phyloP scores from a whole-genome alignment of 495 filamentous ascomycete species.

The Usnea hakonensis region DNA sequence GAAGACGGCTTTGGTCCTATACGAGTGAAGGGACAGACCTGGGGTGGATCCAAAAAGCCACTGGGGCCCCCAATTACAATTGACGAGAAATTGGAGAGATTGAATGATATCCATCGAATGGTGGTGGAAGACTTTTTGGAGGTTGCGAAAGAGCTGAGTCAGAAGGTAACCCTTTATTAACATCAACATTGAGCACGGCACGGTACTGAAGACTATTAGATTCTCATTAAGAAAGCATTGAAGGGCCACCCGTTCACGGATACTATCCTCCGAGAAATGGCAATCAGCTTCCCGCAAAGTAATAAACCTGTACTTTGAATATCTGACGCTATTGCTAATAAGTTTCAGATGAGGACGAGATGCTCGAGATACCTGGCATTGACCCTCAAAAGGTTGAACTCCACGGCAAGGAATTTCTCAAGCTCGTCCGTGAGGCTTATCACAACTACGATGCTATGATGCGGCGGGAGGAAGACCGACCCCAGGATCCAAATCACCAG shows the following conservation, averaged over 20 bases:
- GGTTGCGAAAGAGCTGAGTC: constrained; percentile 55
- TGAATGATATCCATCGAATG: constrained; percentile 53
- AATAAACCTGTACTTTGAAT: constrained; percentile 15
- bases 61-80: constrained; percentile 65
- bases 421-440: constrained; percentile 51
- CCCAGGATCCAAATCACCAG: constrained; percentile 48
- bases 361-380: constrained; percentile 62
- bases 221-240: constrained; percentile 55
- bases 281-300: constrained; percentile 62
- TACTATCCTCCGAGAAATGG: constrained; percentile 73
- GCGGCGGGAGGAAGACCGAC: constrained; percentile 40
- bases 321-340: constrained; percentile 2
- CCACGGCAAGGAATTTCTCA: constrained; percentile 62
- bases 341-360: constrained; percentile 37
- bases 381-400: constrained; percentile 58
- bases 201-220: constrained; percentile 26
- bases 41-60: constrained; percentile 28
- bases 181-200: neutral
- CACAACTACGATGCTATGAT: constrained; percentile 44
- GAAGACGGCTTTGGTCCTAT: constrained; percentile 54
- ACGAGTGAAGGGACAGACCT: constrained; percentile 34
- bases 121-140: constrained; percentile 60
- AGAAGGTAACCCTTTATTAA: constrained; percentile 37
- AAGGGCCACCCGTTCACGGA: constrained; percentile 70
- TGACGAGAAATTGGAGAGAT: constrained; percentile 53